Percentiles rank a stretch among this genome's conserved stretches.
Conservation (phyloP, 1,284 basidiomycete species). For the Mycena citricolor region DNA sequence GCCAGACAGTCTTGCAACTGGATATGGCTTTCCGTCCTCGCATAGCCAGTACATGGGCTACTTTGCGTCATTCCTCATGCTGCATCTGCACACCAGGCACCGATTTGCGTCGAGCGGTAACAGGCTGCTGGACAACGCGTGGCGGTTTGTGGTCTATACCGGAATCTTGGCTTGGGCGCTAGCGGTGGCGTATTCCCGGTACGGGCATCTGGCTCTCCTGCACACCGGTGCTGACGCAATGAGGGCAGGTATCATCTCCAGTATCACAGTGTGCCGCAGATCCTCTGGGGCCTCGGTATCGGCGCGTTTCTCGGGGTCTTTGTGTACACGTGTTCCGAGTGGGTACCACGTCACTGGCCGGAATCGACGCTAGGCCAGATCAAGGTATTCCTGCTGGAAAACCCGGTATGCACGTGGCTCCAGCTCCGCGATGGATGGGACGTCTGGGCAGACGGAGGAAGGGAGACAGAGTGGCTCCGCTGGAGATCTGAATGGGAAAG, state of each 20-base stretch:
- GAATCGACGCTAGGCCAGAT: slow-evolving; percentile 49
- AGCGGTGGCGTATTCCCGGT: slow-evolving; percentile 81
- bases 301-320: slow-evolving; percentile 57
- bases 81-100: slow-evolving; percentile 74
- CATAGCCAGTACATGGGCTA: slow-evolving; percentile 91
- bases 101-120: slow-evolving; percentile 57
- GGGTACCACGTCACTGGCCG: slow-evolving; percentile 56
- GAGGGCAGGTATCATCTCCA: slow-evolving; percentile 60
- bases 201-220: slow-evolving; percentile 23
- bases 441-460: slow-evolving; percentile 71
- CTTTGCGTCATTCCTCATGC: slow-evolving; percentile 74
- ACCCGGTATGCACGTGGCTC: slow-evolving; percentile 64
- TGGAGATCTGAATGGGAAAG: slow-evolving; percentile 58
- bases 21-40: slow-evolving; percentile 87
- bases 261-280: slow-evolving; percentile 73
- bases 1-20: slow-evolving; percentile 61
- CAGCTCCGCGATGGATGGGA: slow-evolving; percentile 80
- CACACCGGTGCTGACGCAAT: background rate
- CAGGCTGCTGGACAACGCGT: slow-evolving; percentile 48
- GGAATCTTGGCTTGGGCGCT: slow-evolving; percentile 55
- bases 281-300: slow-evolving; percentile 71
- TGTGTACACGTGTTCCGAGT: slow-evolving; percentile 62
- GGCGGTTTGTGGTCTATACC: slow-evolving; percentile 48
- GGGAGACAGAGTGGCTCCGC: slow-evolving; percentile 59
- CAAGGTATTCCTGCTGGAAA: slow-evolving; percentile 51